Base-by-base conservation (phyloP, 2,329 filamentous ascomycete species). In the Blumeria hordei region DNA sequence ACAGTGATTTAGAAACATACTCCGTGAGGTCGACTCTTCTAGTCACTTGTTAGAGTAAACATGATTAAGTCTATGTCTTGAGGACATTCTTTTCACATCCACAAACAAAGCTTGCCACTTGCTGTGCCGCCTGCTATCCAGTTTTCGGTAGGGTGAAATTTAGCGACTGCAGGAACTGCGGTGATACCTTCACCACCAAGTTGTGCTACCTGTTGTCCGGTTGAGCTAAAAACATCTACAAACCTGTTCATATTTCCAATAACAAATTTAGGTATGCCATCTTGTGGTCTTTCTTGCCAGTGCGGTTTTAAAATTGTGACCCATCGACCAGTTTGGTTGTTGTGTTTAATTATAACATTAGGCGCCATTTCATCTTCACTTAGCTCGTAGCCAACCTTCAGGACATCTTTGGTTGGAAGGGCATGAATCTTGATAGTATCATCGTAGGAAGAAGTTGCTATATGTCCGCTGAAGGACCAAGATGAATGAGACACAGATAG, bases 161-260 rank as follows among this genome's bases (percentile, higher is more conserved):
- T 84, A 0, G 88, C 85, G 0, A 94, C 92, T 0, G 92, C 86
- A 2, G 92, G 92, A 3, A 98, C 92, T 6, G 92, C 92, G 0
- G 88, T 94, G 61, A 98, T 94, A 0, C 83, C 85, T 0, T 94
- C 87, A 0, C 88, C 87, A 1, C 82, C 87, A 0, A 94, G 68
- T 67, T 96, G 90, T 0, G 85, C 90, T 3, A 98, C 70, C 66
- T 96, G 90, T 62, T 87, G 81, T 0, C 92, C 92, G 52, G 83
- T 77, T 0, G 80, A 75, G 0, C 83, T 83, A 66, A 84, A 98
- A 0, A 98, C 76, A 64, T 98, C 92, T 1, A 96, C 86, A 62
- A 95, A 96, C 1, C 92, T 79, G 65, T 94, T 94, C 92, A 96
- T 96, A 62, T 96, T 98, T 1, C 86, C 92, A 56, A 98, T 90